Evolutionary conservation across 1,139 yeast species (phyloP).

Genomic region (Yamadazyma sp.): DNA sequence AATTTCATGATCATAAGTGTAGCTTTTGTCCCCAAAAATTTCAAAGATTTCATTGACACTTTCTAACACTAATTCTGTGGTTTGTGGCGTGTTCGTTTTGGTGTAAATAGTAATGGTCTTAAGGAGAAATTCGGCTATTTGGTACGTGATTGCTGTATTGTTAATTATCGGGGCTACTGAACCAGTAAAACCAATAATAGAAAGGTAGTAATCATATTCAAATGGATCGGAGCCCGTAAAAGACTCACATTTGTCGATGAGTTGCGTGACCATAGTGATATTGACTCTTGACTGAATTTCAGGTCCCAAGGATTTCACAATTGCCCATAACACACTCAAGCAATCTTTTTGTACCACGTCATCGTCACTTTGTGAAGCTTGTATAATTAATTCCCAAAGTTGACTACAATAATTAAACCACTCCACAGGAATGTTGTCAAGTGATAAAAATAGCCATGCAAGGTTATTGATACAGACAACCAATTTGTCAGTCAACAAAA

Average conservation of each 20-base stretch:
- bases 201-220: slow-evolving; percentile 25
- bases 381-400: slow-evolving; percentile 39
- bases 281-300: slow-evolving; percentile 24
- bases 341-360: slow-evolving; percentile 43
- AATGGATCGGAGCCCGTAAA: slow-evolving; percentile 12
- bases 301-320: slow-evolving; percentile 46
- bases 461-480: slow-evolving; percentile 71
- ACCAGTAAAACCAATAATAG: slow-evolving; percentile 54
- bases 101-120: slow-evolving; percentile 23
- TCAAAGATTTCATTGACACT: slow-evolving; percentile 69
- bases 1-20: slow-evolving; percentile 64
- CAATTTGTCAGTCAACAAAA: slow-evolving; percentile 51
- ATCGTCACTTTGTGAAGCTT: slow-evolving; percentile 18
- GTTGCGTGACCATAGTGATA: slow-evolving; percentile 23
- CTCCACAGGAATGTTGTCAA: slow-evolving; percentile 32
- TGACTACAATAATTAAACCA: slow-evolving; percentile 33
- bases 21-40: slow-evolving; percentile 73
- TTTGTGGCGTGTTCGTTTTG: slow-evolving; percentile 16
- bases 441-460: slow-evolving; percentile 50
- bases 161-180: slow-evolving; percentile 51
- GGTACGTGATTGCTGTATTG: slow-evolving; percentile 44
- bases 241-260: slow-evolving; percentile 22
- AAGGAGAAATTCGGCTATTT: slow-evolving; percentile 49
- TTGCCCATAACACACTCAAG: slow-evolving; percentile 64
- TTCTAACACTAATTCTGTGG: slow-evolving; percentile 51